Evolutionary conservation across 768 basidiomycete species (phyloP), one percentile per base, ranked within the genome.

Genomic region (Mycena albidolilacea): DNA sequence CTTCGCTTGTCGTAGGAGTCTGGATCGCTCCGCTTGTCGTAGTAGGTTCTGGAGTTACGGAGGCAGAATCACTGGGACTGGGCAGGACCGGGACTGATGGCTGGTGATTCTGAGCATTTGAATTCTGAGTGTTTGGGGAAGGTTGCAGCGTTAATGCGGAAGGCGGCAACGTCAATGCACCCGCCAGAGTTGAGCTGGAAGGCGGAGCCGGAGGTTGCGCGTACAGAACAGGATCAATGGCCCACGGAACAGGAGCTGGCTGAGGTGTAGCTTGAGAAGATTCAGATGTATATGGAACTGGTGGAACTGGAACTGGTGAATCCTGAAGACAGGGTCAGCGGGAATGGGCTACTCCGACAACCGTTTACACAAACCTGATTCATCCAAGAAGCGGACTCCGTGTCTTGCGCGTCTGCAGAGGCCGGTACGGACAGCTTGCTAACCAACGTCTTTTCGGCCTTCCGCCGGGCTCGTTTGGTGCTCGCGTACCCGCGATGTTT

Each of bases 401-500:
- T n/a, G 44, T 61, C 65, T 44, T 23, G 59, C 14, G 57, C 38
- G 11, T 30, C 19, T 37, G n/a, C 21, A 5, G 60, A 15, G n/a
- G 44, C 19, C 7, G 46, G 19, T 6, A 48, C 14, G 46, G 72
- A 69, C 12, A 69, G 7, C 10, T 52, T 41, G 35, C 35, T 62
- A 10, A 84, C 74, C 7, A 84, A 82, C 0, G 84, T 85, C 77
- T 89, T 90, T 78, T 90, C 89, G 73, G 83, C 74, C 77, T 89
- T 90, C 69, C 88, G 80, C 67, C 85, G 84, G 6, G 85, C 84
- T 17, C 88, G 80, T 76, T 89, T 89, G 5, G 88, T 87, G 44
- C 78, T 85, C 11, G 87, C 88, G 61, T 90, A 90, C 7, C 84
- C 78, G 37, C 88, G 84, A 76, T 90, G 89, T 19, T 86, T 83